Conservation (phyloP, 2,329 filamentous ascomycete genomes). For the Neocatenulostroma microsporum region DNA sequence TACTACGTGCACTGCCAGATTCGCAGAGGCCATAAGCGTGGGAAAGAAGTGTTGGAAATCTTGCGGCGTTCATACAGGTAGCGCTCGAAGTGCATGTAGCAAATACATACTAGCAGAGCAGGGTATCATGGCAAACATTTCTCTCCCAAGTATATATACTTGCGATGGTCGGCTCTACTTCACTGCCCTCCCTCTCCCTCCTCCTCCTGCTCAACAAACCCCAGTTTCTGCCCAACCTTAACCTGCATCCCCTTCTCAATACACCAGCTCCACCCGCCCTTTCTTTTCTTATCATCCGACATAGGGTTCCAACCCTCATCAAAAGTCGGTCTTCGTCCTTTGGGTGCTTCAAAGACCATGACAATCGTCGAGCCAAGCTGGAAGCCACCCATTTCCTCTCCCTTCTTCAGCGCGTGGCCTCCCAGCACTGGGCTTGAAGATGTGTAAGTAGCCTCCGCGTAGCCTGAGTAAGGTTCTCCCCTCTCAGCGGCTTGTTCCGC, state of each 20-base stretch:
- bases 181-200: too few relatives aligned
- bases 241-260: slow-evolving; percentile 82
- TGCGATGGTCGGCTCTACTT: too few relatives aligned
- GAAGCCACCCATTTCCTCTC: slow-evolving; percentile 98
- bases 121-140: too few relatives aligned
- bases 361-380: slow-evolving; percentile 93
- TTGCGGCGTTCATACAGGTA: too few relatives aligned
- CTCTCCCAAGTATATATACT: too few relatives aligned
- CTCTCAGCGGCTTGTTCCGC: slow-evolving; percentile 68
- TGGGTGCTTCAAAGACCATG: slow-evolving; percentile 89
- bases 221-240: slow-evolving; percentile 81
- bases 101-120: too few relatives aligned
- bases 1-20: too few relatives aligned
- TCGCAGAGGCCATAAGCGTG: too few relatives aligned
- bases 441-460: slow-evolving; percentile 82
- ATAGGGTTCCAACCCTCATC: slow-evolving; percentile 53
- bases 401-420: slow-evolving; percentile 74
- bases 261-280: slow-evolving; percentile 73
- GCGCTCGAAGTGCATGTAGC: too few relatives aligned
- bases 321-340: slow-evolving; percentile 48
- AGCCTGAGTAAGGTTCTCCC: slow-evolving; percentile 82
- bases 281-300: slow-evolving; percentile 42
- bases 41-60: too few relatives aligned
- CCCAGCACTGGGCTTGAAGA: slow-evolving; percentile 67
- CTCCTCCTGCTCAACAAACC: slow-evolving; percentile 55